Evolutionary conservation across 169 alveolate species (phyloP).

Genomic region (Plasmodium sp.): DNA sequence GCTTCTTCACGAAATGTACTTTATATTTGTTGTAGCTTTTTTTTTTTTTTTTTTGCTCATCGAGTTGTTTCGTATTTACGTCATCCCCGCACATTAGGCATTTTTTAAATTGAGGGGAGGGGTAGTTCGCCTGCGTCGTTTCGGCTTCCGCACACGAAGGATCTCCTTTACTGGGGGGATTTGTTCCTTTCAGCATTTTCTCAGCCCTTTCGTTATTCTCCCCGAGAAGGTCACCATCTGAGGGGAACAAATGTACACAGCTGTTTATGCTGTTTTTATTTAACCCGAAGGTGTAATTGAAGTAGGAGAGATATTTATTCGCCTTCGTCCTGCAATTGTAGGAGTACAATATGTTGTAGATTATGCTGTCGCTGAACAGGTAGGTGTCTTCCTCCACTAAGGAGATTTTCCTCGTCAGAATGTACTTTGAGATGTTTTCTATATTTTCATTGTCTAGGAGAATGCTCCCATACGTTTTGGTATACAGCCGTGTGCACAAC

Average conservation of each 20-base stretch:
- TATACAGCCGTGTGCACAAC: conserved; percentile 36
- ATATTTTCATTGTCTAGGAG: conserved; percentile 61
- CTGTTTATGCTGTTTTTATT: conserved; percentile 29
- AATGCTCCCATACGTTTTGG: conserved; percentile 41
- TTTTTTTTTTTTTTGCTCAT: conserved; percentile 32
- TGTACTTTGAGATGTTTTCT: conserved; percentile 47
- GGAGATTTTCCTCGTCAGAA: conserved; percentile 62
- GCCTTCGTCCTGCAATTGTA: conserved; percentile 21
- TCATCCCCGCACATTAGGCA: conserved; percentile 51
- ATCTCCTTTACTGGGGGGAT: background rate
- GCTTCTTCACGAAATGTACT: conserved; percentile 40
- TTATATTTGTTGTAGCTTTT: conserved; percentile 48
- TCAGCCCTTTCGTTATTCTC: background rate
- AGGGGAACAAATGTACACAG: conserved; percentile 35
- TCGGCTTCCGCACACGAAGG: background rate
- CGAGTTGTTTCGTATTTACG: background rate
- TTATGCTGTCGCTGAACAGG: conserved; percentile 37
- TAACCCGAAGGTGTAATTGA: conserved; percentile 15
- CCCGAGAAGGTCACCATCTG: conserved; percentile 9
- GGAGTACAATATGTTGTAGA: conserved; percentile 50
- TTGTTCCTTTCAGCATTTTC: background rate
- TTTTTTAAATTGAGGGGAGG: background rate
- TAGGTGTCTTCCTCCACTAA: conserved; percentile 55
- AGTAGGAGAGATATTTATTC: conserved; percentile 21
- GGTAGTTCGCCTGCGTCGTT: background rate